phyloP scores from a whole-genome alignment of 1,139 yeast species.

The Zygoascus meyerae region DNA sequence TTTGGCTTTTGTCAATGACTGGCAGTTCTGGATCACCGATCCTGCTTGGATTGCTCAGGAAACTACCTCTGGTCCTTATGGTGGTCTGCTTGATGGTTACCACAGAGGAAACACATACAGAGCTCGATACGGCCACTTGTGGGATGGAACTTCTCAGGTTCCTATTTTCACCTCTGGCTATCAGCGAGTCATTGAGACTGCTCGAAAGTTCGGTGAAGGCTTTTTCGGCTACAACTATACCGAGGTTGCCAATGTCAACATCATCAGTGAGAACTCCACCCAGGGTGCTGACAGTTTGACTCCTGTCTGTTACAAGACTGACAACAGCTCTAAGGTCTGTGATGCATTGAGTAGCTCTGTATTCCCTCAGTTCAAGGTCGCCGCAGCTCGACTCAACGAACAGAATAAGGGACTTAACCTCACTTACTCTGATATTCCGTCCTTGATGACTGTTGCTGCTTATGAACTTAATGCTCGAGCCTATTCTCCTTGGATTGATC shows the following conservation, averaged over 20 bases:
- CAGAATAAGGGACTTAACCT: constrained; percentile 42
- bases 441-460: constrained; percentile 48
- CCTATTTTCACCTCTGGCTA: constrained; percentile 39
- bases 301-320: constrained; percentile 27
- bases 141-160: constrained; percentile 30
- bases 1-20: constrained; percentile 36
- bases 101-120: constrained; percentile 32
- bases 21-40: constrained; percentile 33
- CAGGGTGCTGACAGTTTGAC: constrained; percentile 42
- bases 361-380: constrained; percentile 31
- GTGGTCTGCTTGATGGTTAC: constrained; percentile 32
- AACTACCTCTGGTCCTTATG: constrained; percentile 33
- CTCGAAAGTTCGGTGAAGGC: constrained; percentile 39
- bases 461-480: constrained; percentile 54
- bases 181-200: constrained; percentile 38
- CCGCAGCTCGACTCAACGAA: constrained; percentile 37
- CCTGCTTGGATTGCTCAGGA: constrained; percentile 27
- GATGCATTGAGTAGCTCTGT: constrained; percentile 9
- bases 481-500: constrained; percentile 47
- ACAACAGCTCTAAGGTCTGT: constrained; percentile 3
- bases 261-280: constrained; percentile 34
- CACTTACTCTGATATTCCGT: constrained; percentile 39
- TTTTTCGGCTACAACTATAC: constrained; percentile 38
- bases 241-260: constrained; percentile 32
- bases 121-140: constrained; percentile 35